A percentile compares a stretch with the other conserved stretches of the same genome.
Evolutionary conservation across 192 early-diverging fungal genomes (phyloP).

Genomic region (Jimgerdemannia lactiflua): DNA sequence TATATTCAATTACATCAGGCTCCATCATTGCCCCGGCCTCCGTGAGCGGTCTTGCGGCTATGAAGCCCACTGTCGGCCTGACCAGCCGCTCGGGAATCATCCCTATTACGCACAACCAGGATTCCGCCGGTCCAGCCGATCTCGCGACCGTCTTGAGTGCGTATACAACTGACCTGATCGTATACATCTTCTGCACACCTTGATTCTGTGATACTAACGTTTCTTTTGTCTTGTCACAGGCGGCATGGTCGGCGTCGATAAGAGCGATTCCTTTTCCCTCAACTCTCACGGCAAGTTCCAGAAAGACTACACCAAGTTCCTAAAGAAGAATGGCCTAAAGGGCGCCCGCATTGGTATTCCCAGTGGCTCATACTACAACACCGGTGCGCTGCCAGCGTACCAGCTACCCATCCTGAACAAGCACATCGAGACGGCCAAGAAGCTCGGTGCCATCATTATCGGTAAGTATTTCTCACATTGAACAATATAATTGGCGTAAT

Average conservation of each 20-base stretch:
- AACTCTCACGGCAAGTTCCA: not conserved
- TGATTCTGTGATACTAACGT: too few relatives aligned
- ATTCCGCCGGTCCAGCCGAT: not conserved
- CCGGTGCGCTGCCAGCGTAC: too few relatives aligned
- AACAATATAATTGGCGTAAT: too few relatives aligned
- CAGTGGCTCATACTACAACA: too few relatives aligned
- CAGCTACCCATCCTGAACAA: not conserved
- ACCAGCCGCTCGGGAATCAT: not conserved
- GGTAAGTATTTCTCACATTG: slow-evolving; percentile 2
- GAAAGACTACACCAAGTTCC: slow-evolving; percentile 8
- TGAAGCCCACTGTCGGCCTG: not conserved
- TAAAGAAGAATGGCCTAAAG: not conserved
- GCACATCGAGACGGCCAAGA: too few relatives aligned
- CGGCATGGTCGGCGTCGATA: not conserved
- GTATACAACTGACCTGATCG: not conserved
- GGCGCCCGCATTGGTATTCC: too few relatives aligned
- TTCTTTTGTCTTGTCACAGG: not conserved
- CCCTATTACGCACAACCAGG: not conserved
- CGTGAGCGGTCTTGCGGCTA: not conserved
- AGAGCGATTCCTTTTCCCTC: slow-evolving; percentile 3
- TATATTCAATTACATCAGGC: too few relatives aligned
- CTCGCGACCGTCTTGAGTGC: not conserved
- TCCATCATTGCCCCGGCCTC: not conserved
- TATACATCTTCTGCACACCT: too few relatives aligned
- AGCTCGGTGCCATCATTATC: slow-evolving; percentile 27